Base-by-base conservation (phyloP, 345 rosid genomes). In the Noccaea bulbosa region DNA sequence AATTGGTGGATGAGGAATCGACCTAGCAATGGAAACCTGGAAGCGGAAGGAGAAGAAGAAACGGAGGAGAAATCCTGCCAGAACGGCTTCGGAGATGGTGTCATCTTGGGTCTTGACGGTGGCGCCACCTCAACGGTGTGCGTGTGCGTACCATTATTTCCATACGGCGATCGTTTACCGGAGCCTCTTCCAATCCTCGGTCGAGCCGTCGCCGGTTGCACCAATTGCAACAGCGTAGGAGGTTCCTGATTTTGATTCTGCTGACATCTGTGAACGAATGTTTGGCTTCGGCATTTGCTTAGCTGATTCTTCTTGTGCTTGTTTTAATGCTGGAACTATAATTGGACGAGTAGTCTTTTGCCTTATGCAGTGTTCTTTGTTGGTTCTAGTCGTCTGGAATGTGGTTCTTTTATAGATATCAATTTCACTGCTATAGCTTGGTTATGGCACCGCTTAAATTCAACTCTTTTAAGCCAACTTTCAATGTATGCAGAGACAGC, bases 401-500 rank as follows among this genome's bases (percentile, higher is more conserved):
- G n/a, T n/a, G n/a, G n/a, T n/a, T n/a, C n/a, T n/a, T n/a, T n/a
- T n/a, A n/a, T n/a, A n/a, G n/a, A n/a, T n/a, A n/a, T n/a, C n/a
- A n/a, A n/a, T n/a, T n/a, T n/a, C n/a, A n/a, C n/a, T n/a, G n/a
- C 11, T 64, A 11, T 63, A 65, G 72, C n/a, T n/a, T n/a, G n/a
- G n/a, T 33, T 57, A 49, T 50, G 62, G 43, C 57, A 51, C 50
- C 54, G 45, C 39, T 52, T 68, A 37, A 64, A 60, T 65, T 77
- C 61, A 38, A 38, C 59, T 12, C 9, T 62, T 47, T 33, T 59
- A 48, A 58, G 49, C 66, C 37, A 41, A 43, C 8, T 55, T 56
- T 49, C 51, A 72, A 3, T 63, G 46, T 82, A 64, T 72, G 67
- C 88, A 93, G 96, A 91, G 77, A 77, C 80, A 72, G 87, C 91